A percentile compares a stretch with the other conserved stretches of the same genome.
phyloP scores from a whole-genome alignment of 176 grass and related monocot genomes.

The Thalia dealbata region DNA sequence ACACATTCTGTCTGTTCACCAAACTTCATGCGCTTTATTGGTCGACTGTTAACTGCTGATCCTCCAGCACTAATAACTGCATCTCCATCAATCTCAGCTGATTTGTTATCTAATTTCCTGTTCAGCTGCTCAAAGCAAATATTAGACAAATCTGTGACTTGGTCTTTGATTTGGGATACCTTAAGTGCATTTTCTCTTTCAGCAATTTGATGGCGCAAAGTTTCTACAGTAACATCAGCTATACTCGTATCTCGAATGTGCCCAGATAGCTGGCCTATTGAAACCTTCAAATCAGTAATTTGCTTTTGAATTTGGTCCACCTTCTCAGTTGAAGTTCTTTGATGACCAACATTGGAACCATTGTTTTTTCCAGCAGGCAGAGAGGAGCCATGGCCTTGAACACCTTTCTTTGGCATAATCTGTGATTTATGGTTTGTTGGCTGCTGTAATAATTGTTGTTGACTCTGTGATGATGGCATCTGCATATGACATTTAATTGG shows the following conservation, averaged over 20 bases:
- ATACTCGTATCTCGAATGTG: conserved; percentile 29
- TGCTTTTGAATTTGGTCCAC: conserved; percentile 28
- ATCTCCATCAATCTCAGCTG: conserved; percentile 27
- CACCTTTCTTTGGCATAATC: conserved; percentile 31
- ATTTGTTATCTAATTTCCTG: conserved; percentile 29
- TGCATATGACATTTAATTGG: conserved; percentile 27
- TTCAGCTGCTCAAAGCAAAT: conserved; percentile 24
- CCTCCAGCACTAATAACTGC: conserved; percentile 20
- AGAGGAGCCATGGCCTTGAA: conserved; percentile 21
- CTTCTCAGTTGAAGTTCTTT: conserved; percentile 30
- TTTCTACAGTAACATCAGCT: conserved; percentile 50
- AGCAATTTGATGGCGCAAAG: conserved; percentile 80
- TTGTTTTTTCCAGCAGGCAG: conserved; percentile 27
- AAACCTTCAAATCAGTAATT: conserved; percentile 31
- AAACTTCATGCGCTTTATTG: conserved; percentile 48
- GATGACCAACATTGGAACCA: conserved; percentile 24
- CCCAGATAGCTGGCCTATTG: conserved; percentile 26
- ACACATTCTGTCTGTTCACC: conserved; percentile 22
- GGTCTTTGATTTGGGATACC: conserved; percentile 21
- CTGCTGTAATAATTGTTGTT: conserved; percentile 24
- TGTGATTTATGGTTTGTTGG: conserved; percentile 22
- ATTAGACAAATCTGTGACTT: conserved; percentile 17
- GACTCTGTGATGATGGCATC: conserved; percentile 9
- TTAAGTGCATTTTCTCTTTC: conserved; percentile 71
- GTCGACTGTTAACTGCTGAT: conserved; percentile 24